Evolutionary conservation across 345 rosid genomes (phyloP).

Genomic region (Gossypium arboreum): DNA sequence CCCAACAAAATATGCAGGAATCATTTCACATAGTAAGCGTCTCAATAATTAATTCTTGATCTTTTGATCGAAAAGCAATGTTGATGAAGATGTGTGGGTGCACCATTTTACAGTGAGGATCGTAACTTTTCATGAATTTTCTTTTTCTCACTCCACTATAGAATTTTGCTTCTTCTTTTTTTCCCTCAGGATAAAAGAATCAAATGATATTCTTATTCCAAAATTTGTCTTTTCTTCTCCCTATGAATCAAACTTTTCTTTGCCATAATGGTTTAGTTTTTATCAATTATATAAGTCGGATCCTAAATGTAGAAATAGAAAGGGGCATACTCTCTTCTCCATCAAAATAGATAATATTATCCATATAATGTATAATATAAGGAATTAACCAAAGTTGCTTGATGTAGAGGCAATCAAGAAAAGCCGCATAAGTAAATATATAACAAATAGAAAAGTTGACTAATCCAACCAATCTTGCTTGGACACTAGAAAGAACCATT

Average conservation of each 20-base stretch:
- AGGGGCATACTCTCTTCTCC: not conserved
- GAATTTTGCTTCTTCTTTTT: not conserved
- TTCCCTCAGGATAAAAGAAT: not conserved
- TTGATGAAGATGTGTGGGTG: no score
- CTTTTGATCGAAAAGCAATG: no score
- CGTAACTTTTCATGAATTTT: not conserved
- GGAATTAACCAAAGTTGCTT: no score
- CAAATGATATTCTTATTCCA: not conserved
- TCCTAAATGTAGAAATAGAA: not conserved
- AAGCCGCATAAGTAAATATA: not conserved
- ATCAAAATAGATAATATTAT: not conserved
- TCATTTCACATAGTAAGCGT: no score
- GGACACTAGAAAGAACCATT: not conserved
- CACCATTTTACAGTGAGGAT: no score
- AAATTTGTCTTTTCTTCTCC: not conserved
- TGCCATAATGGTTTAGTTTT: not conserved
- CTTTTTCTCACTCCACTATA: not conserved
- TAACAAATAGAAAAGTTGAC: not conserved
- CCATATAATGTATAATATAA: not conserved
- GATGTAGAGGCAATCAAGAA: not conserved
- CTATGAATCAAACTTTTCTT: not conserved
- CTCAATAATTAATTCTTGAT: no score
- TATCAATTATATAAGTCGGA: not conserved
- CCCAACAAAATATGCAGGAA: no score
- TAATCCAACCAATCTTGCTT: not conserved